These are phyloP conservation scores for Acer yangbiense DNA, from an alignment of 345 rosid genomes.

Conservation along the genomic window DNA sequence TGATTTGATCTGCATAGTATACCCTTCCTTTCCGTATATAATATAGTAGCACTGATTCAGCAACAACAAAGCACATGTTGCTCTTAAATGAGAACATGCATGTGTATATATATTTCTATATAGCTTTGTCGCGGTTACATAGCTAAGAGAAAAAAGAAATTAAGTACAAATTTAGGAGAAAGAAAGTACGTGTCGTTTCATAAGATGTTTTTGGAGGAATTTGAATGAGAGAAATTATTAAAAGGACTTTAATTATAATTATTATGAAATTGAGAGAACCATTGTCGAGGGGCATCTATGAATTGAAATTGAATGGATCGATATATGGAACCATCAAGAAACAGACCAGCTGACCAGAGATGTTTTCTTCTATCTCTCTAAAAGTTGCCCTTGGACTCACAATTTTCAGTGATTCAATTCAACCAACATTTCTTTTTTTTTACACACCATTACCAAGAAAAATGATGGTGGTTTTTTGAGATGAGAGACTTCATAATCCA, in stretches of 20 bases:
- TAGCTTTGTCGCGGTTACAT: not conserved
- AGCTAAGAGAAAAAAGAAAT: not conserved
- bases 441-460: slow-evolving; percentile 39
- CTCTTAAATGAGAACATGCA: not conserved
- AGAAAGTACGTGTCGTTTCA: not conserved
- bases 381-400: slow-evolving; percentile 29
- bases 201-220: slow-evolving; percentile 13
- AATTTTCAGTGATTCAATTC: slow-evolving; percentile 21
- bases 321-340: slow-evolving; percentile 5
- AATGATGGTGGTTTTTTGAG: slow-evolving; percentile 22
- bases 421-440: not conserved
- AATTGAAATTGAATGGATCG: not conserved
- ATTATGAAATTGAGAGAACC: slow-evolving; percentile 22
- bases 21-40: not conserved
- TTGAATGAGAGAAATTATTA: not conserved
- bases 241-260: not conserved
- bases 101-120: not conserved
- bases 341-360: slow-evolving; percentile 22
- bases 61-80: not conserved
- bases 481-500: not conserved
- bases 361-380: slow-evolving; percentile 22
- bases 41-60: not conserved
- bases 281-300: slow-evolving; percentile 61
- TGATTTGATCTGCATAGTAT: not conserved
- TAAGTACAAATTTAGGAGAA: not conserved